A percentile compares a stretch with the other conserved stretches of the same genome.
Conservation (phyloP, 2,329 filamentous ascomycete genomes). For the Aspergillus spinulosporus region DNA sequence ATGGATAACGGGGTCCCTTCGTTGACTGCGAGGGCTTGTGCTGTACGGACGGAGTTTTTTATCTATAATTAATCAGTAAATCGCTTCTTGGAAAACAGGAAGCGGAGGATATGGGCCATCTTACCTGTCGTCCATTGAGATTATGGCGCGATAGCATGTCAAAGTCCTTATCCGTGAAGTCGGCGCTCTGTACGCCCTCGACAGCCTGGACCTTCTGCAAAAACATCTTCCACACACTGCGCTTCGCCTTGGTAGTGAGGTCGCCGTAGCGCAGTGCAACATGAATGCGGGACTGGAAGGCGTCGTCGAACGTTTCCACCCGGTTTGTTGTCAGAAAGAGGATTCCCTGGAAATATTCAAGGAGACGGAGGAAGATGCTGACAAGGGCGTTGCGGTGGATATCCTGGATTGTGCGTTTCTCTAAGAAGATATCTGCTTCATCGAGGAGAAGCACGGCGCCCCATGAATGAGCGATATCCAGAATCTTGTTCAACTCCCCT, state of each 20-base stretch:
- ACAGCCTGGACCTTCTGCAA: conserved; percentile 69
- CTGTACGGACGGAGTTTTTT: conserved; percentile 83
- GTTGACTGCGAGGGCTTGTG: conserved; percentile 77
- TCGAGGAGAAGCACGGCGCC: conserved; percentile 81
- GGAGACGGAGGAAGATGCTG: conserved; percentile 78
- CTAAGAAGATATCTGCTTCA: conserved; percentile 81
- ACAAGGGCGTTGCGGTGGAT: conserved; percentile 84
- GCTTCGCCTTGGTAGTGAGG: conserved; percentile 70
- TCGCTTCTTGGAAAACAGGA: not conserved
- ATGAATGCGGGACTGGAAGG: conserved; percentile 85
- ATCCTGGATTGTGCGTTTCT: conserved; percentile 79
- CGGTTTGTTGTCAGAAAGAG: conserved; percentile 87
- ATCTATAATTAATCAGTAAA: conserved; percentile 56
- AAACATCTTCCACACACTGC: conserved; percentile 81
- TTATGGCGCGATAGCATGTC: conserved; percentile 66
- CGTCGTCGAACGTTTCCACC: conserved; percentile 83
- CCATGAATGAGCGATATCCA: conserved; percentile 84
- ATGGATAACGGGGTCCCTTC: conserved; percentile 71
- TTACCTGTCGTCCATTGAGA: conserved; percentile 67
- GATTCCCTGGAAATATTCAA: conserved; percentile 92
- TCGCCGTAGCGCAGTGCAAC: conserved; percentile 79
- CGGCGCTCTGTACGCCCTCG: conserved; percentile 56
- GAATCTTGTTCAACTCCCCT: conserved; percentile 74
- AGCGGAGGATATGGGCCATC: conserved; percentile 17
- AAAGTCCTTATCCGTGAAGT: conserved; percentile 62